phyloP scores from a whole-genome alignment of 192 early-diverging fungal genomes.

The Fimicolochytrium jonesii region DNA sequence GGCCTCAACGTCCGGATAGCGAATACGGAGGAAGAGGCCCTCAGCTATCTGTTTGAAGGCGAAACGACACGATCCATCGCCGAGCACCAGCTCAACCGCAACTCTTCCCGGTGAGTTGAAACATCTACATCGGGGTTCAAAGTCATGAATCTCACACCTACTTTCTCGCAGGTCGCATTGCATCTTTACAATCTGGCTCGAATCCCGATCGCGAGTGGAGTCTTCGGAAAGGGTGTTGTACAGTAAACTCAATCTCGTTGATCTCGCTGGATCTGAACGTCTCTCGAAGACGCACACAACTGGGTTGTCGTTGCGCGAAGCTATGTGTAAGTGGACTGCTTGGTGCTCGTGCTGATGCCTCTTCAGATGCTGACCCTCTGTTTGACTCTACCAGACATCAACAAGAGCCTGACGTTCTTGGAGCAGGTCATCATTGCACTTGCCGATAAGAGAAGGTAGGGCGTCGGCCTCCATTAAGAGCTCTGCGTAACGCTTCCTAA shows the following conservation, averaged over 20 bases:
- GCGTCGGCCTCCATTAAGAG: too few relatives aligned
- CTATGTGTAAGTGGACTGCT: constrained; percentile 62
- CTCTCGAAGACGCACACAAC: constrained; percentile 58
- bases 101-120: constrained; percentile 48
- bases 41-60: constrained; percentile 61
- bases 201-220: constrained; percentile 55
- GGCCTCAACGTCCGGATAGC: constrained; percentile 49
- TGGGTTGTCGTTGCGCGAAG: constrained; percentile 55
- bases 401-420: constrained; percentile 58
- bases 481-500: too few relatives aligned
- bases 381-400: constrained; percentile 44
- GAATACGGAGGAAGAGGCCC: constrained; percentile 58
- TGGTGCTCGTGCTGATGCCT: too few relatives aligned
- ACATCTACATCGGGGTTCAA: too few relatives aligned
- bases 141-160: too few relatives aligned
- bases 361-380: too few relatives aligned
- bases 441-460: constrained; percentile 52
- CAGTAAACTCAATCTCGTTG: constrained; percentile 59
- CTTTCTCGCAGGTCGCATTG: constrained; percentile 52
- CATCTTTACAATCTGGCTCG: constrained; percentile 60
- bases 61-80: constrained; percentile 57
- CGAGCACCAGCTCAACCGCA: constrained; percentile 59
- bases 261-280: constrained; percentile 56
- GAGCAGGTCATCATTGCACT: constrained; percentile 65
- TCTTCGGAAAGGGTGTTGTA: constrained; percentile 52